Conservation (phyloP, 169 alveolate genomes). For the Plasmodium adleri region DNA sequence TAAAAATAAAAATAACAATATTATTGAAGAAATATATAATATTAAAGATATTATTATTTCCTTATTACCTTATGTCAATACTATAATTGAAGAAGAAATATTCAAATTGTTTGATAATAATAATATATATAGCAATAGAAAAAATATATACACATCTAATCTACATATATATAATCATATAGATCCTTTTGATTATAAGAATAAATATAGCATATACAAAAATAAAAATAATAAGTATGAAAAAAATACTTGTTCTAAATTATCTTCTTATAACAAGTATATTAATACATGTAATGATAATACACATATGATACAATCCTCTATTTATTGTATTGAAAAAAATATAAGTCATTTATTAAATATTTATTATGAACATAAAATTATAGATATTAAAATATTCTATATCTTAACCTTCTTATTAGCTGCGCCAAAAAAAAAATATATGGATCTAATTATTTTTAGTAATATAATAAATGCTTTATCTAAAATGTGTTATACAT, state of each 20-base stretch:
- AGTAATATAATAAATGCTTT: slow-evolving; percentile 46
- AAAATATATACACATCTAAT: no score
- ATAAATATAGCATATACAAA: no score
- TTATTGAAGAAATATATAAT: not conserved
- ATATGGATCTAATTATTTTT: slow-evolving; percentile 29
- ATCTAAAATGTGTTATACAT: slow-evolving; percentile 19
- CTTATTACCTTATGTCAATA: not conserved
- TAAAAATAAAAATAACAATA: not conserved
- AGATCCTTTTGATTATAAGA: no score
- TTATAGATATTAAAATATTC: slow-evolving; percentile 17
- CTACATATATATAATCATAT: no score
- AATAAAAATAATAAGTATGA: no score
- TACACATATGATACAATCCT: no score
- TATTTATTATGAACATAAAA: slow-evolving; percentile 21
- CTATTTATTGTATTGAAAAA: not conserved
- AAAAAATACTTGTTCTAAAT: no score
- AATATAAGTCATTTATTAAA: slow-evolving; percentile 34
- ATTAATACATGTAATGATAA: no score
- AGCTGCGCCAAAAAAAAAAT: slow-evolving; percentile 8
- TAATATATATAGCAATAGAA: no score
- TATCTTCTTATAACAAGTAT: no score
- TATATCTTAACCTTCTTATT: slow-evolving; percentile 9
- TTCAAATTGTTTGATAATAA: not conserved
- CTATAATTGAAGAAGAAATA: slow-evolving; percentile 7
- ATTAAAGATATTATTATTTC: slow-evolving; percentile 5